These are phyloP conservation scores for Xylaria curta DNA, from an alignment of 495 filamentous ascomycete species.

Conservation along the genomic window DNA sequence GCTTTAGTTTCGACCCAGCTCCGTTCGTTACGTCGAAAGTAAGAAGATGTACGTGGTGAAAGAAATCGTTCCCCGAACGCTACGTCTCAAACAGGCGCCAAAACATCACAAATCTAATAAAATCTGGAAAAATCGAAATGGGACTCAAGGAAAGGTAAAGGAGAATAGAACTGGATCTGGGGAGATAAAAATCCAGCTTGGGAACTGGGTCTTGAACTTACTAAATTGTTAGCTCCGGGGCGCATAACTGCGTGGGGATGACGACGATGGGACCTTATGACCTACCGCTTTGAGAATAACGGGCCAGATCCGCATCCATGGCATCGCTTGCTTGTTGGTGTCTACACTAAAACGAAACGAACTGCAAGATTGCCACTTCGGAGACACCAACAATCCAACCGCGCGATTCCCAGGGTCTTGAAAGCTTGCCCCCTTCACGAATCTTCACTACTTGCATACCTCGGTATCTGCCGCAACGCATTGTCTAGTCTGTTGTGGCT, in stretches of 20 bases:
- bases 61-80: background rate
- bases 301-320: conserved; percentile 3
- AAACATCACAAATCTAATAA: background rate
- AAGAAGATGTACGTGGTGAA: conserved; percentile 12
- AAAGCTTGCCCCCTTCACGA: conserved; percentile 1
- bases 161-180: background rate
- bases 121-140: conserved; percentile 9
- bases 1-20: background rate
- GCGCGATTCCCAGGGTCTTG: background rate
- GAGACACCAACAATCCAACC: conserved; percentile 6
- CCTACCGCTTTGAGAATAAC: conserved; percentile 23
- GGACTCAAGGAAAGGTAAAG: background rate
- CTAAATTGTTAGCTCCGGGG: conserved; percentile 18
- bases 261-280: conserved; percentile 16
- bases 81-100: conserved; percentile 15
- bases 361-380: conserved; percentile 8
- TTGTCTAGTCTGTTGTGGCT: too few relatives aligned
- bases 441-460: background rate
- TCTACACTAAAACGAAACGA: background rate
- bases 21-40: conserved; percentile 2
- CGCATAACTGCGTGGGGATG: conserved; percentile 7
- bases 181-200: conserved; percentile 7
- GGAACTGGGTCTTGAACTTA: conserved; percentile 15
- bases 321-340: background rate
- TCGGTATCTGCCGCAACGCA: background rate